Base-by-base conservation (phyloP, 1,139 yeast genomes). In the Groenewaldozyma sp. region DNA sequence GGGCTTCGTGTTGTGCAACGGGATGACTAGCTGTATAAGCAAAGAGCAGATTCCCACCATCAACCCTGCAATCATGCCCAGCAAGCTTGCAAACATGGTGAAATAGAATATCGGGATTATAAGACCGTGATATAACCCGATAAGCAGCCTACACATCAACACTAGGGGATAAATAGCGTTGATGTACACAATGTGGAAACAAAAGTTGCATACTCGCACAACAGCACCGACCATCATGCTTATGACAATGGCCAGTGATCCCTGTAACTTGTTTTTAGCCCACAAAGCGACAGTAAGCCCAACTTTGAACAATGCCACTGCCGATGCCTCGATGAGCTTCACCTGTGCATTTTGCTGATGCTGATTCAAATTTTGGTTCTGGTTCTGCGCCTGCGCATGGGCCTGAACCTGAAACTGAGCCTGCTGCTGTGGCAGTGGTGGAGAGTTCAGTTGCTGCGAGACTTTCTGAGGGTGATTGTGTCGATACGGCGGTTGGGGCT, bases 41-140 rank as follows among this genome's bases (percentile, higher is more conserved):
- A 50, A 41, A 3, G 51, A 48, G 38, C 44, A 35, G 11, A 45
- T 50, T n/a, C 53, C 54, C 7, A 49, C 52, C 5, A 47, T 34
- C 14, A 50, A 34, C 11, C 54, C 54, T 4, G 48, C 50, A 2
- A 50, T 24, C 24, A 50, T 45, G 18, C 54, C 54, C 38, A 50
- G 39, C 4, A 44, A 33, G 11, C 51, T 45, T 6, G 54, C 54
- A 5, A 48, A 28, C 22, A 45, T 34, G 9, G 49, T 43, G 42
- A 50, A 50, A 36, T 47, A 49, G 39, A 50, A 48, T 7, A 50
- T 39, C 7, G 54, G 54, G 13, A 47, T 39, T n/a, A 50, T 40
- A 18, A 50, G 26, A 19, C 45, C 43, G 19, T 48, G 49, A 34
- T 48, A 50, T 17, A 47, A 34, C 20, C 38, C 28, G 16, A 42